These are phyloP conservation scores for Citeromyces siamensis DNA, from an alignment of 1,139 yeast genomes.

Conservation along the genomic window DNA sequence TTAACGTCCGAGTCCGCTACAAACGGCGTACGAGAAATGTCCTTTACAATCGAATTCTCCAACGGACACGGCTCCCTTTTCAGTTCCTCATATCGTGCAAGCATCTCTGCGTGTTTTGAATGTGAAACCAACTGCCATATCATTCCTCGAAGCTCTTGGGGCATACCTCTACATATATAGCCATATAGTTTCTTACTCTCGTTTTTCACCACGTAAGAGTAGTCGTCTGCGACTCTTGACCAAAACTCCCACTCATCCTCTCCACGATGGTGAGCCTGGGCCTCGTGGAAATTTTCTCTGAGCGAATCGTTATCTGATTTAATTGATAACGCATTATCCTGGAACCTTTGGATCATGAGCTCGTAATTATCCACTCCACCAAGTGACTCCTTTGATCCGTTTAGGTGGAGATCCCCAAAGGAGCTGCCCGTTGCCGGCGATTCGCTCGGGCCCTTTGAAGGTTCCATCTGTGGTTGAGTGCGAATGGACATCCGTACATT, in stretches of 20 bases:
- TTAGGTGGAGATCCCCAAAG: too few relatives aligned
- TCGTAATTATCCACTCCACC: slow-evolving; percentile 1
- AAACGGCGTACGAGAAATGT: slow-evolving; percentile 75
- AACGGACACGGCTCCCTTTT: slow-evolving; percentile 44
- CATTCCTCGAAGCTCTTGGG: slow-evolving; percentile 74
- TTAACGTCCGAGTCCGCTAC: slow-evolving; percentile 40
- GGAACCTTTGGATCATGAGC: neutral
- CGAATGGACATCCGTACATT: too few relatives aligned
- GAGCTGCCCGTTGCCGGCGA: too few relatives aligned
- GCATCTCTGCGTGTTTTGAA: slow-evolving; percentile 61
- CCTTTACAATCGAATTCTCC: slow-evolving; percentile 71
- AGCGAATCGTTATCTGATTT: neutral
- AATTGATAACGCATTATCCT: neutral
- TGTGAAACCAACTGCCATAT: slow-evolving; percentile 89
- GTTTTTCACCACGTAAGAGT: slow-evolving; percentile 48
- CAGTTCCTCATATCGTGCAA: slow-evolving; percentile 49
- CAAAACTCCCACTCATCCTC: slow-evolving; percentile 73
- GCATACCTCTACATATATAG: slow-evolving; percentile 67
- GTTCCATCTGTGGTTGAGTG: too few relatives aligned
- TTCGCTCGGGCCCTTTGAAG: too few relatives aligned
- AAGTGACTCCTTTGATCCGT: neutral
- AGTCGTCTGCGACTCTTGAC: slow-evolving; percentile 70
- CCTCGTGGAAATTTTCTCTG: neutral
- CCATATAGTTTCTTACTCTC: slow-evolving; percentile 47
- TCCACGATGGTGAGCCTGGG: neutral